Conservation (phyloP, 441 rosid species). For the Cnidoscolus chayamansa region DNA sequence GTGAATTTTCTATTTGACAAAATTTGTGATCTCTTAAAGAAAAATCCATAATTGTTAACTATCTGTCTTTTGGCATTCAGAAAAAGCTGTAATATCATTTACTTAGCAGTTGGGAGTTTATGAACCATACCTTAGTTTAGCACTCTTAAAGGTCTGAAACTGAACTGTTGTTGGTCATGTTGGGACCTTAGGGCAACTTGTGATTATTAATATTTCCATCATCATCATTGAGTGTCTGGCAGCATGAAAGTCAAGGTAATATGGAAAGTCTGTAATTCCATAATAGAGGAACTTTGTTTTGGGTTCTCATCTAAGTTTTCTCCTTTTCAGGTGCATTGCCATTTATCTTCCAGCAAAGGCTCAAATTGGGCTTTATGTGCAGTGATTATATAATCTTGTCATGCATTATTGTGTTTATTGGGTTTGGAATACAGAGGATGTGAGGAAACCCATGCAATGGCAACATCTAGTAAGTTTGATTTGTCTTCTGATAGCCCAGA, state of each 20-base stretch:
- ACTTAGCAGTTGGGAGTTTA: not conserved
- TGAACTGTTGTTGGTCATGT: not conserved
- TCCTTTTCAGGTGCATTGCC: conserved; percentile 46
- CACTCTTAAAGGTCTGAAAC: conserved; percentile 9
- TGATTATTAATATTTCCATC: not conserved
- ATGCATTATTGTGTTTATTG: conserved; percentile 61
- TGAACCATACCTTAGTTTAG: conserved; percentile 13
- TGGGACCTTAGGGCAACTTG: not conserved
- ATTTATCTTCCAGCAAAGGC: conserved; percentile 28
- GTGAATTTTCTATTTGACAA: not conserved
- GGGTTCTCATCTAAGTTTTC: conserved; percentile 24
- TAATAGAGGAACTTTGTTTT: not conserved
- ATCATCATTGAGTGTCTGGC: not conserved
- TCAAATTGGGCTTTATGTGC: conserved; percentile 54
- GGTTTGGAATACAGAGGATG: conserved; percentile 49
- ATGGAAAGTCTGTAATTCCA: conserved; percentile 1
- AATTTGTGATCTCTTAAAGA: not conserved
- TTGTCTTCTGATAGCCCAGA: conserved; percentile 81
- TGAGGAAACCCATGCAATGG: conserved; percentile 61
- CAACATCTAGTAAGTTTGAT: conserved; percentile 85
- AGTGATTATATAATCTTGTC: conserved; percentile 46
- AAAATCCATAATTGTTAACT: not conserved
- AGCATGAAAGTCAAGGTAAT: conserved; percentile 5
- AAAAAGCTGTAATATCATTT: too few relatives aligned
- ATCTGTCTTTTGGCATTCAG: too few relatives aligned